Evolutionary conservation across 306 rosid genomes (phyloP).

Genomic region (Pachyrhizus erosus): DNA sequence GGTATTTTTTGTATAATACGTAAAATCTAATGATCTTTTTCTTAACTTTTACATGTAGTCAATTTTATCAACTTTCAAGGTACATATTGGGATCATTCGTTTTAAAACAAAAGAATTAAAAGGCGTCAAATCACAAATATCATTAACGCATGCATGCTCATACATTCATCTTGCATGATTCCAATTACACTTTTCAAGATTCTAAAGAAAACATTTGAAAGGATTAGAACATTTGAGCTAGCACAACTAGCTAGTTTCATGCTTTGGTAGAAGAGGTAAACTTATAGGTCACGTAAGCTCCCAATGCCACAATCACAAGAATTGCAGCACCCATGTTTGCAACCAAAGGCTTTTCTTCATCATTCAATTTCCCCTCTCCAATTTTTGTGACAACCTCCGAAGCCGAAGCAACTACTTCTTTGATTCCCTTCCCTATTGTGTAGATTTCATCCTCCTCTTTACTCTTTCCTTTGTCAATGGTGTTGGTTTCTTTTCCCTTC

Average conservation of each 20-base stretch:
- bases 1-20: no score
- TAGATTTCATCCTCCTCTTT: constrained; percentile 26
- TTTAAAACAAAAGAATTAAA: not conserved
- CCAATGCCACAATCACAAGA: constrained; percentile 61
- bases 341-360: constrained; percentile 55
- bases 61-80: no score
- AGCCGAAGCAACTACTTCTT: constrained; percentile 35
- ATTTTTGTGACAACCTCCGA: constrained; percentile 39
- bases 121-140: not conserved
- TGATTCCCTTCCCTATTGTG: constrained; percentile 46
- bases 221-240: not conserved
- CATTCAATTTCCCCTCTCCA: constrained; percentile 42
- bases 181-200: not conserved
- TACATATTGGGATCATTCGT: no score
- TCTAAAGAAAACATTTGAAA: not conserved
- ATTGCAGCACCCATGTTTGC: constrained; percentile 65
- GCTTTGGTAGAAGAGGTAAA: constrained; percentile 44
- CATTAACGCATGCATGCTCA: not conserved
- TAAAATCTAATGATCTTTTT: no score
- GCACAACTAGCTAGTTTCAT: constrained; percentile 33
- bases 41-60: no score
- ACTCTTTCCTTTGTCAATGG: constrained; percentile 10
- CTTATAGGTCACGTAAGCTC: constrained; percentile 54
- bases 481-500: constrained; percentile 8
- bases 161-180: not conserved